Base-by-base conservation (phyloP, 257 asterid species). In the Gentiana macrophylla region DNA sequence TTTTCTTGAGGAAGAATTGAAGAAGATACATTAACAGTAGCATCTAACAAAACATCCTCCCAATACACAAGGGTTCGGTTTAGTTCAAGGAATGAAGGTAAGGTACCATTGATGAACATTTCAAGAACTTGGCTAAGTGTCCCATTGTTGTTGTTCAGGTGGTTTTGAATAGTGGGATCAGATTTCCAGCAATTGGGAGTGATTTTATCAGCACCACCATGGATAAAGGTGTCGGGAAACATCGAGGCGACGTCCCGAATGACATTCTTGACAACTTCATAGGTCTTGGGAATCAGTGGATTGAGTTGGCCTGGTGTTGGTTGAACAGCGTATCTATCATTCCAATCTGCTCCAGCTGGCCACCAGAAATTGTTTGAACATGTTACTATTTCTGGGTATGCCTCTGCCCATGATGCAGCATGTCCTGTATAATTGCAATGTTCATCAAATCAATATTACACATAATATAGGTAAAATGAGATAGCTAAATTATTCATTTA, bases 271-370 rank as follows among this genome's bases (percentile, higher is more conserved):
- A 71, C 86, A 2, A 92, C 88, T 62, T 78, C 50, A 49, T 88
- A 85, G 66, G 98, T 85, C 32, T 78, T 81, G 5, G 83, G 82
- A 55, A 38, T 69, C 58, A 88, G 71, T 59, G 97, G 98, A 37
- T 92, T 92, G 61, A 92, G 83, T 35, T 88, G 97, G 0, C 98
- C 98, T 0, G 93, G 75, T 52, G 94, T 95, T 1, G 98, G 98
- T 69, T 92, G 95, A 5, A 86, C 75, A 1, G 98, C 98, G 2
- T 79, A 76, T 7, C 87, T 76, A 37, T 80, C 85, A 33, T 80
- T 54, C 89, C 86, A 80, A 1, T 64, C 64, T 9, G 67, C 53
- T n/a, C 67, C 94, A 1, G 90, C 86, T 9, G 97, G 95, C 79
- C 77, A 83, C 98, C 98, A 91, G 69, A 87, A 87, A 69, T 66